Percentiles rank a stretch among this genome's conserved stretches.
phyloP scores from a whole-genome alignment of 768 basidiomycete species.

The Cytidiella melzeri region DNA sequence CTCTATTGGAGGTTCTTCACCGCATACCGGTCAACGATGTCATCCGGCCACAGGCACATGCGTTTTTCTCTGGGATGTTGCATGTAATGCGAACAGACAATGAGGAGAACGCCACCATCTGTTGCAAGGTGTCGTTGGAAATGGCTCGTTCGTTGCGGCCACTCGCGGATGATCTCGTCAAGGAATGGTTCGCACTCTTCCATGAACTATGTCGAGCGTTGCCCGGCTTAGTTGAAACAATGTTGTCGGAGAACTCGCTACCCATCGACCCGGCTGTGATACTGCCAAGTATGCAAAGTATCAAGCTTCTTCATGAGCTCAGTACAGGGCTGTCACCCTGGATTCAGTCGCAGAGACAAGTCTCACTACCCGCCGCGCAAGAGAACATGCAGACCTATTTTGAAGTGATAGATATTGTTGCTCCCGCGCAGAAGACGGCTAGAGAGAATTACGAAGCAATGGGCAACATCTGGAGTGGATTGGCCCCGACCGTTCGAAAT shows the following conservation, averaged over 20 bases:
- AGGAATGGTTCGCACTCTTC: constrained; percentile 77
- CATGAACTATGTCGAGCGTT: constrained; percentile 75
- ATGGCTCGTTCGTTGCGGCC: constrained; percentile 72
- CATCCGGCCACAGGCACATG: constrained; percentile 58
- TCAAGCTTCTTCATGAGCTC: constrained; percentile 93
- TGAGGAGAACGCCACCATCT: constrained; percentile 88
- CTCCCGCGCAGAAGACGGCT: constrained; percentile 74
- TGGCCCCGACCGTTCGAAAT: constrained; percentile 73
- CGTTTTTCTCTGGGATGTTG: constrained; percentile 77
- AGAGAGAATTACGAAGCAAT: constrained; percentile 75
- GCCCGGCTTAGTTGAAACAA: constrained; percentile 62
- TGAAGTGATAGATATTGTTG: constrained; percentile 69
- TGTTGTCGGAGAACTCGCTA: constrained; percentile 62
- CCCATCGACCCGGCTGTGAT: constrained; percentile 49
- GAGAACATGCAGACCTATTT: constrained; percentile 74
- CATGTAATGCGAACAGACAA: constrained; percentile 84
- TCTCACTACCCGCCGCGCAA: constrained; percentile 62
- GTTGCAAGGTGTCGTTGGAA: constrained; percentile 90
- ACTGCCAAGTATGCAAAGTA: constrained; percentile 74
- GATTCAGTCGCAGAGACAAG: constrained; percentile 69
- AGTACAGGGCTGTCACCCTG: constrained; percentile 88
- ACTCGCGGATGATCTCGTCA: constrained; percentile 64
- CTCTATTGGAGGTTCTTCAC: constrained; percentile 84
- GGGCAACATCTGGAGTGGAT: constrained; percentile 78
- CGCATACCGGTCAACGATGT: constrained; percentile 78